phyloP scores from a whole-genome alignment of 1,139 yeast species.

The Candida smagusa region DNA sequence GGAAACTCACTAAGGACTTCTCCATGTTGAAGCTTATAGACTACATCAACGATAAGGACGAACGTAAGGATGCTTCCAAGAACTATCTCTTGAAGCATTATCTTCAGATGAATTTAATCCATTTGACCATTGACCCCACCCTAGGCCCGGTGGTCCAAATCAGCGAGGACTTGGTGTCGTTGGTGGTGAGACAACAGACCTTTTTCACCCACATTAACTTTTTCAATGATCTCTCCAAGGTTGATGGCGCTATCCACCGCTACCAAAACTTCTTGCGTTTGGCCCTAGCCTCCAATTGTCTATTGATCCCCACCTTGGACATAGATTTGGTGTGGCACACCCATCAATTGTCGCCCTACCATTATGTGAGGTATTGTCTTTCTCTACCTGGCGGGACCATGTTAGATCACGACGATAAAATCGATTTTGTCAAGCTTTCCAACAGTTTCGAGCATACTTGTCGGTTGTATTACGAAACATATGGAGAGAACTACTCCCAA shows the following conservation, averaged over 20 bases:
- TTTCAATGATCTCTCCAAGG: neutral
- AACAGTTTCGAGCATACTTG: neutral
- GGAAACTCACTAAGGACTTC: neutral
- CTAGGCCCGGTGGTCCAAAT: constrained; percentile 9
- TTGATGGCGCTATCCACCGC: neutral
- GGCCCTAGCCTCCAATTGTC: neutral
- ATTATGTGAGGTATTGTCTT: constrained; percentile 21
- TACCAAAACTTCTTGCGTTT: constrained; percentile 1
- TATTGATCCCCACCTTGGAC: constrained; percentile 37
- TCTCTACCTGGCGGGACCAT: constrained; percentile 8
- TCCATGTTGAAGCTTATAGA: neutral
- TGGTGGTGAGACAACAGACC: constrained; percentile 28
- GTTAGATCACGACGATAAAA: constrained; percentile 28
- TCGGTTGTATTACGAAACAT: neutral
- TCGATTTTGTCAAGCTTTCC: constrained; percentile 10
- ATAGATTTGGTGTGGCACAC: constrained; percentile 42
- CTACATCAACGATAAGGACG: neutral
- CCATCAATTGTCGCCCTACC: constrained; percentile 27
- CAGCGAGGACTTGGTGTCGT: constrained; percentile 29
- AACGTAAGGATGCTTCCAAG: neutral
- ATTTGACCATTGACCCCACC: neutral
- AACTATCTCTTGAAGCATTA: neutral
- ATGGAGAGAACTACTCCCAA: neutral
- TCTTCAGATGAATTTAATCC: neutral
- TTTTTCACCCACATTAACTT: constrained; percentile 27